Evolutionary conservation across 129 eudicot species (phyloP).

Genomic region (Tagetes erecta): DNA sequence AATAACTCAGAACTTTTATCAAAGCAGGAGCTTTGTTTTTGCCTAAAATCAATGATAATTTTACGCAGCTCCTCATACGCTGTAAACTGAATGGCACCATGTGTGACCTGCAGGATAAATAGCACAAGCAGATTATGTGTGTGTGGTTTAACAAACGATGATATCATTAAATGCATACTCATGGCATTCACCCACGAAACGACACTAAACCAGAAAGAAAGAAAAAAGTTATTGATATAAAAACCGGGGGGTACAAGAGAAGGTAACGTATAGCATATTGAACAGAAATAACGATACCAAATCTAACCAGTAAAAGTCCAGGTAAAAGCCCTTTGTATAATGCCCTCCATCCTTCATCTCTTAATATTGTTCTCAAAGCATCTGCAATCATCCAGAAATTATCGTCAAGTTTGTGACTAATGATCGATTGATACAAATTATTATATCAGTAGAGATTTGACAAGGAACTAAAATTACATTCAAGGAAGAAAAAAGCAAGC

Average conservation of each 20-base stretch:
- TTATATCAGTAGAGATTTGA: slow-evolving; percentile 6
- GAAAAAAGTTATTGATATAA: slow-evolving; percentile 3
- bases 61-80: slow-evolving; percentile 94
- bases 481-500: not conserved
- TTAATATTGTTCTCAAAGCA: slow-evolving; percentile 84
- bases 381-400: slow-evolving; percentile 43
- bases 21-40: slow-evolving; percentile 28
- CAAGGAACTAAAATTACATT: not conserved
- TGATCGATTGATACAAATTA: not conserved
- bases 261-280: slow-evolving; percentile 21
- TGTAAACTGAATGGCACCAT: slow-evolving; percentile 97
- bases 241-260: not conserved
- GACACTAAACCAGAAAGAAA: not conserved
- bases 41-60: slow-evolving; percentile 49
- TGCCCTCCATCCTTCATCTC: slow-evolving; percentile 97
- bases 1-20: slow-evolving; percentile 43
- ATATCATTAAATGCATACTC: slow-evolving; percentile 4
- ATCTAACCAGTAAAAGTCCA: slow-evolving; percentile 91
- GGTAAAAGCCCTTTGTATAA: slow-evolving; percentile 93
- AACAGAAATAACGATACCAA: slow-evolving; percentile 35
- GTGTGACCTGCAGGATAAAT: slow-evolving; percentile 78
- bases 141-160: not conserved
- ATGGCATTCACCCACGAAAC: not conserved
- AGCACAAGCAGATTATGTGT: slow-evolving; percentile 20
- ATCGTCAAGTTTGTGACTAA: slow-evolving; percentile 2